These are phyloP conservation scores for Talaromyces sp. DNA, from an alignment of 2,329 filamentous ascomycete species.

Conservation along the genomic window DNA sequence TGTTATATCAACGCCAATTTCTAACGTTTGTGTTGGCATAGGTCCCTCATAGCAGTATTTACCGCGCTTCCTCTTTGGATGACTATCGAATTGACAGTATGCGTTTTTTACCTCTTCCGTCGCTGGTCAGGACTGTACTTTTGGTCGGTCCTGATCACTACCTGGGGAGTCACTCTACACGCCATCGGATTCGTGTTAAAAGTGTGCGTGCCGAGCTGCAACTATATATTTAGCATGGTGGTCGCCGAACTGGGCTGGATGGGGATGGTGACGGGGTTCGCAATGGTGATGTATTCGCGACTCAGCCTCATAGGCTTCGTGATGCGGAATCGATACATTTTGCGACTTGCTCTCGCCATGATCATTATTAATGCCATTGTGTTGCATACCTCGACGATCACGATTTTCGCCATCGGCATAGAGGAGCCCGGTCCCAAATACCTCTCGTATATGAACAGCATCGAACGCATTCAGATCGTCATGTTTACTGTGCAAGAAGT, in stretches of 20 bases:
- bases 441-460: slow-evolving; percentile 27
- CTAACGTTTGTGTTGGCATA: neutral
- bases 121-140: slow-evolving; percentile 19
- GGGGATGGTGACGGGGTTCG: slow-evolving; percentile 37
- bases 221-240: slow-evolving; percentile 21
- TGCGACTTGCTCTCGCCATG: slow-evolving; percentile 31
- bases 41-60: slow-evolving; percentile 10
- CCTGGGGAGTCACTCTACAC: slow-evolving; percentile 16
- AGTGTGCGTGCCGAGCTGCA: slow-evolving; percentile 22
- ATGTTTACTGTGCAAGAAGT: slow-evolving; percentile 49
- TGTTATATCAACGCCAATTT: neutral
- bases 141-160: slow-evolving; percentile 19
- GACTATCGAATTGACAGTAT: slow-evolving; percentile 17
- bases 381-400: slow-evolving; percentile 32
- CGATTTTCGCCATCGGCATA: slow-evolving; percentile 21
- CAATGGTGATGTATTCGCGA: slow-evolving; percentile 38
- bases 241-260: slow-evolving; percentile 30
- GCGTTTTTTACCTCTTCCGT: slow-evolving; percentile 17
- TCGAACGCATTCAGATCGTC: slow-evolving; percentile 48
- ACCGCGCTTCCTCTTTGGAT: slow-evolving; percentile 12
- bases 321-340: slow-evolving; percentile 9
- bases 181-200: slow-evolving; percentile 17
- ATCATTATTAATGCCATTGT: slow-evolving; percentile 33
- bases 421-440: slow-evolving; percentile 24
- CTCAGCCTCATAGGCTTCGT: slow-evolving; percentile 34